Conservation (phyloP, 2,329 filamentous ascomycete species). For the Emmonsiellopsis sp. region DNA sequence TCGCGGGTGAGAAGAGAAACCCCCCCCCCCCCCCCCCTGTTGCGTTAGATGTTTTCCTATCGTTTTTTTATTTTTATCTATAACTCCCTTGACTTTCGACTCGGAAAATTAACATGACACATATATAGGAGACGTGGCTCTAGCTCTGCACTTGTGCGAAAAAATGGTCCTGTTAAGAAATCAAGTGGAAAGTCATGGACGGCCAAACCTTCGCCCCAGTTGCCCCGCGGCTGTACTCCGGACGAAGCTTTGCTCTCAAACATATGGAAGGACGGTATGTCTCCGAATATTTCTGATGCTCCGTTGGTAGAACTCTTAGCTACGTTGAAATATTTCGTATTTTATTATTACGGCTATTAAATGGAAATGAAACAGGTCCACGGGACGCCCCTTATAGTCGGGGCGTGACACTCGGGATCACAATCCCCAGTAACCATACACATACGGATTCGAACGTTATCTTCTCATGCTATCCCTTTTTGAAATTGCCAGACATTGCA, state of each 20-base stretch:
- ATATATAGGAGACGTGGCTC: neutral
- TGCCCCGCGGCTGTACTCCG: neutral
- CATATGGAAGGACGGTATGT: neutral
- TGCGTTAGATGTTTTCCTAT: too few species aligned
- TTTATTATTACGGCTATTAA: too few species aligned
- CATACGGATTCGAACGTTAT: conserved; percentile 4
- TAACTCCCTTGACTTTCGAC: too few species aligned
- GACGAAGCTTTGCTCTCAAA: neutral
- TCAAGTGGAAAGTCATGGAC: neutral
- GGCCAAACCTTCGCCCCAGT: neutral
- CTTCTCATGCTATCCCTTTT: conserved; percentile 17
- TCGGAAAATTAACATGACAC: neutral
- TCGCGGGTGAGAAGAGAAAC: conserved; percentile 8
- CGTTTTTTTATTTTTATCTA: too few species aligned
- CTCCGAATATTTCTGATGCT: neutral
- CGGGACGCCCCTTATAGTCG: neutral
- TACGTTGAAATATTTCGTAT: too few species aligned
- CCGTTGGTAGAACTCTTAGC: too few species aligned
- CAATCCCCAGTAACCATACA: neutral
- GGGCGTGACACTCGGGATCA: neutral
- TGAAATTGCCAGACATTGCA: conserved; percentile 12
- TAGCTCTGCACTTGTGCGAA: neutral
- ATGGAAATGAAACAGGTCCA: too few species aligned
- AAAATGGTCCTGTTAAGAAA: neutral
- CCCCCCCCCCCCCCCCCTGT: too few species aligned